These are phyloP conservation scores for Acarospora socialis DNA, from an alignment of 2,329 filamentous ascomycete genomes.

Conservation along the genomic window DNA sequence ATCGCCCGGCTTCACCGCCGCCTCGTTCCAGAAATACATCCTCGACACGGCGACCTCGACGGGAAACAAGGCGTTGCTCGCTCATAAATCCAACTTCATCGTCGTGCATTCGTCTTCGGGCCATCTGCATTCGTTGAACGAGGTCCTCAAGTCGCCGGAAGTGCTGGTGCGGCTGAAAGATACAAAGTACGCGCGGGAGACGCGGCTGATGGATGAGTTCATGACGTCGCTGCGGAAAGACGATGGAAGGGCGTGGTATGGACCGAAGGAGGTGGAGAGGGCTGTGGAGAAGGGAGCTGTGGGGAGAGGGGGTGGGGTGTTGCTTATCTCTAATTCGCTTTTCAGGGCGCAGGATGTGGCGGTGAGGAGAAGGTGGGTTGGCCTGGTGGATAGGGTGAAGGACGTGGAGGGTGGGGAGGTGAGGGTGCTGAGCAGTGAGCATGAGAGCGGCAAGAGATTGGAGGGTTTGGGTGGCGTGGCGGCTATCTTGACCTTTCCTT, in stretches of 20 bases:
- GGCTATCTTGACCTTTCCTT: constrained; percentile 77
- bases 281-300: constrained; percentile 82
- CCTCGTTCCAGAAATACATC: constrained; percentile 64
- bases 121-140: constrained; percentile 73
- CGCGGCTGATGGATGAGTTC: constrained; percentile 71
- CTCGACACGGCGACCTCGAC: constrained; percentile 46
- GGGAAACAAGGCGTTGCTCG: constrained; percentile 56
- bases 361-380: constrained; percentile 66
- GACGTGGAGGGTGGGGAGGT: constrained; percentile 71
- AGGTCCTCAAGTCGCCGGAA: constrained; percentile 69
- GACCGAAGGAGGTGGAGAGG: constrained; percentile 62
- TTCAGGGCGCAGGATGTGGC: constrained; percentile 72
- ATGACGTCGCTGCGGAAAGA: constrained; percentile 64
- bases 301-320: constrained; percentile 66
- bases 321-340: constrained; percentile 75
- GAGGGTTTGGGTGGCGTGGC: constrained; percentile 78
- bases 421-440: constrained; percentile 76
- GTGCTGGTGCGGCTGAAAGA: constrained; percentile 66
- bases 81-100: constrained; percentile 46
- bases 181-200: constrained; percentile 78
- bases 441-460: constrained; percentile 80
- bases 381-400: constrained; percentile 75
- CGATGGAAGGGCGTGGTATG: constrained; percentile 84
- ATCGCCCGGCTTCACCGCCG: constrained; percentile 68
- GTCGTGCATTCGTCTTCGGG: constrained; percentile 77